Conservation (phyloP, 345 rosid genomes). For the Kandelia obovata region DNA sequence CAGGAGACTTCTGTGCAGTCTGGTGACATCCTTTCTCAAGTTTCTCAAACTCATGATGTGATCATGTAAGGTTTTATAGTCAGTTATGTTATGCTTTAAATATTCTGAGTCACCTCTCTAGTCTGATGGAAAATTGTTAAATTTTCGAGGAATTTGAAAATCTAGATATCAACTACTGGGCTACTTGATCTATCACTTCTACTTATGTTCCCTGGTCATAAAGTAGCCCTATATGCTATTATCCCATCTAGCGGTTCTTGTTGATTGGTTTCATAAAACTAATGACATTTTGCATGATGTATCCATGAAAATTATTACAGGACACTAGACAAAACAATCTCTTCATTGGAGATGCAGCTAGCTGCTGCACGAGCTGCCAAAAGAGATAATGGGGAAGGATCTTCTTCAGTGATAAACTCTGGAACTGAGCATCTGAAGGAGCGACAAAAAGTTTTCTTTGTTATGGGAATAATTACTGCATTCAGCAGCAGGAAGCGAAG, state of each 20-base stretch:
- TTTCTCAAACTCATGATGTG: slow-evolving; percentile 82
- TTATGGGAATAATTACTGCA: slow-evolving; percentile 78
- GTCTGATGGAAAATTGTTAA: no score
- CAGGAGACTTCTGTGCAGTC: slow-evolving; percentile 50
- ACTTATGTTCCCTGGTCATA: no score
- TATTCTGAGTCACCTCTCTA: slow-evolving; percentile 2
- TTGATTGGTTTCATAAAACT: neutral
- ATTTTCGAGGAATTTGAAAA: no score
- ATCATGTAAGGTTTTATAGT: slow-evolving; percentile 54
- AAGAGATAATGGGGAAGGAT: slow-evolving; percentile 38
- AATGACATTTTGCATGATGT: neutral
- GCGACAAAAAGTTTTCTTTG: slow-evolving; percentile 64
- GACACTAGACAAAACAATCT: slow-evolving; percentile 68
- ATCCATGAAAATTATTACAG: slow-evolving; percentile 28
- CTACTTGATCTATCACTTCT: no score
- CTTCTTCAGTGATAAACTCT: slow-evolving; percentile 32
- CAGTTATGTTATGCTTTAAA: slow-evolving; percentile 7
- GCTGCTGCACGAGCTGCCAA: slow-evolving; percentile 71
- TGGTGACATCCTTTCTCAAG: slow-evolving; percentile 77
- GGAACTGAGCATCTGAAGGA: slow-evolving; percentile 35
- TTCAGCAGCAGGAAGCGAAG: slow-evolving; percentile 80
- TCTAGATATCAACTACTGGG: no score
- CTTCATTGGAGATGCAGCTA: slow-evolving; percentile 68
- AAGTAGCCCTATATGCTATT: neutral
- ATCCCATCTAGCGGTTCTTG: neutral